Conservation (phyloP, 768 basidiomycete species). For the Lactarius vividus region DNA sequence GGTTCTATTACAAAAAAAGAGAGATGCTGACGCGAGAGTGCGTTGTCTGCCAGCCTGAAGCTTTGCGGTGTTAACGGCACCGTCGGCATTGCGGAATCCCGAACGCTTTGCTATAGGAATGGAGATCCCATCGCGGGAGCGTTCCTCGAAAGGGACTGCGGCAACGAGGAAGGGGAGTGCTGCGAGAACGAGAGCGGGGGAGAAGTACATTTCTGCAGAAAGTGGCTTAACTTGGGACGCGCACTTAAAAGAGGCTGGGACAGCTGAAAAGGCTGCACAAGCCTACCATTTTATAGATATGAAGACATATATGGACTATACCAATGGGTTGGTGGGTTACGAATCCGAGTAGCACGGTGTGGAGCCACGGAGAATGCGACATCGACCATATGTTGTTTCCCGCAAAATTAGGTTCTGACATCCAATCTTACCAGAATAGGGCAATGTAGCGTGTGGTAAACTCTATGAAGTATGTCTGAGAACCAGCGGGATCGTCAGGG, state of each 20-base stretch:
- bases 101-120: not conserved
- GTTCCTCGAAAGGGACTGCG: not conserved
- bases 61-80: constrained; percentile 20
- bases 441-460: not conserved
- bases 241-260: not conserved
- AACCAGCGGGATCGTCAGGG: not conserved
- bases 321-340: not conserved
- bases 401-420: not conserved
- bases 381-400: not conserved
- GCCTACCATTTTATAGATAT: not conserved
- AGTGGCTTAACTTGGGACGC: not conserved
- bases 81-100: constrained; percentile 10
- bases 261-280: not conserved
- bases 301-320: not conserved
- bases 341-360: not conserved
- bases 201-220: constrained; percentile 18
- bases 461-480: not conserved
- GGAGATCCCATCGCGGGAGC: not conserved
- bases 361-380: too few relatives aligned
- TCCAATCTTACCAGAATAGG: not conserved
- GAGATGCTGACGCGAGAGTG: constrained; percentile 9
- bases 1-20: not conserved
- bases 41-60: constrained; percentile 5
- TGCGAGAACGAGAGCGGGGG: not conserved
- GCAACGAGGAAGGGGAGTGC: not conserved